Evolutionary conservation across 2,329 filamentous ascomycete genomes (phyloP), one percentile per base, ranked within the genome.

Genomic region (Phyllosticta citribraziliensis): DNA sequence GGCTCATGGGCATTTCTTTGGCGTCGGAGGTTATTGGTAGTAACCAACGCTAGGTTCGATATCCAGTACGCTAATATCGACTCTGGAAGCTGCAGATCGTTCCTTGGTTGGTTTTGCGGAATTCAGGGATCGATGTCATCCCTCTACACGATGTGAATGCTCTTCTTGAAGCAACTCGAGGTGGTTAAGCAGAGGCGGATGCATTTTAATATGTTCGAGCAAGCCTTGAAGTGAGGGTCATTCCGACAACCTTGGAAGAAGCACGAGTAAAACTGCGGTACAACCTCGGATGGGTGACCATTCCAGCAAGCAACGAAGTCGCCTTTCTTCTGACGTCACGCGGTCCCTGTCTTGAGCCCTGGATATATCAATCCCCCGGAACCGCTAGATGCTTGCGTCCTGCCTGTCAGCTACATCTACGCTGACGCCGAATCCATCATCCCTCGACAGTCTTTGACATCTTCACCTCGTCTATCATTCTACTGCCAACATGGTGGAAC

Each of bases 1-100:
- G 58, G 58, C 58, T 57, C 47, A 47, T 53, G 35, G 54, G 59
- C 59, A 61, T 61, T 61, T 61, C 56, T 40, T 56, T 55, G 59
- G 59, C 59, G 59, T 61, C 59, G 54, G 54, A 19, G 53, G 40
- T 27, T 22, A 20, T 19, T 22, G 59, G 55, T 56, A 19, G 52
- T 17, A 59, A 40, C 57, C 52, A 55, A 60, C 58, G 58, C 52
- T 54, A 54, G 53, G 51, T n/a, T 6, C 40, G 40, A 19, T 47
- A 47, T 47, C 5, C 40, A 47, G n/a, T 17, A 47, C 14, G 40
- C 40, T 60, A 54, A 60, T 60, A 52, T 52, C 53, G 58, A 56
- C 35, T 52, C 40, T 60, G 52, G 58, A 60, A 47, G 19, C 20
- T 52, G 8, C 47, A 52, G 25, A 47, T 47, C 33, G 11, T 47